Percentiles rank a stretch among this genome's conserved stretches.
Evolutionary conservation across 148 eudicot species (phyloP).

Genomic region (Euryodendron excelsum): DNA sequence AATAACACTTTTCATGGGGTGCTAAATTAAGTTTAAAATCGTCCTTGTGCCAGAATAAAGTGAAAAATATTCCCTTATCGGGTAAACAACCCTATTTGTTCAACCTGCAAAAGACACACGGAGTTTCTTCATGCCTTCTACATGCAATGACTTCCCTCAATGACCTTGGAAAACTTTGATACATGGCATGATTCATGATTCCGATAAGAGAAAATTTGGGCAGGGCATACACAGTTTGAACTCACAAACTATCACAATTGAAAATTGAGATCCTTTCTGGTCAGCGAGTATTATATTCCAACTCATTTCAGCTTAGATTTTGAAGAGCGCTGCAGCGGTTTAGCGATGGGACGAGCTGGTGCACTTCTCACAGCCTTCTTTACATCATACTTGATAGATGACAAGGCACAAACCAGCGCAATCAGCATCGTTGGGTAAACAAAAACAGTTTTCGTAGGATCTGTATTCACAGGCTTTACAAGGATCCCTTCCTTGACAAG

Average conservation of each 20-base stretch:
- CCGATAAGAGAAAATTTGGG: neutral
- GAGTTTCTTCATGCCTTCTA: neutral
- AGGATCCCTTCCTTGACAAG: constrained; percentile 96
- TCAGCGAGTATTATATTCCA: neutral
- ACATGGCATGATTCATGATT: neutral
- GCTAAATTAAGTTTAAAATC: no score
- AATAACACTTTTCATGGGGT: no score
- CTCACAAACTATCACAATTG: neutral
- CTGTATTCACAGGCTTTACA: constrained; percentile 52
- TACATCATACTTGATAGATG: constrained; percentile 76
- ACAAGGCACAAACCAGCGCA: constrained; percentile 75
- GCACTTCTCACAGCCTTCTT: constrained; percentile 58
- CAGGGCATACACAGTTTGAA: neutral
- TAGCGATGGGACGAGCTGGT: constrained; percentile 59
- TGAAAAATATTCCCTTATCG: neutral
- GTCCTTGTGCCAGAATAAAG: constrained; percentile 62
- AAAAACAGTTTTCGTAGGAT: constrained; percentile 55
- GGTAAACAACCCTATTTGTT: no score
- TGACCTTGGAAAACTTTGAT: neutral
- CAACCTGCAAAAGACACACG: neutral
- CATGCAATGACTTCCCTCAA: no score
- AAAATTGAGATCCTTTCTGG: neutral
- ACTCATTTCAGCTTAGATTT: constrained; percentile 84
- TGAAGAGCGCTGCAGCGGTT: constrained; percentile 78
- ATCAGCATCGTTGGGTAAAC: constrained; percentile 89